These are phyloP conservation scores for Backusella mclennaniae DNA, from an alignment of 192 early-diverging fungal genomes.

Conservation along the genomic window DNA sequence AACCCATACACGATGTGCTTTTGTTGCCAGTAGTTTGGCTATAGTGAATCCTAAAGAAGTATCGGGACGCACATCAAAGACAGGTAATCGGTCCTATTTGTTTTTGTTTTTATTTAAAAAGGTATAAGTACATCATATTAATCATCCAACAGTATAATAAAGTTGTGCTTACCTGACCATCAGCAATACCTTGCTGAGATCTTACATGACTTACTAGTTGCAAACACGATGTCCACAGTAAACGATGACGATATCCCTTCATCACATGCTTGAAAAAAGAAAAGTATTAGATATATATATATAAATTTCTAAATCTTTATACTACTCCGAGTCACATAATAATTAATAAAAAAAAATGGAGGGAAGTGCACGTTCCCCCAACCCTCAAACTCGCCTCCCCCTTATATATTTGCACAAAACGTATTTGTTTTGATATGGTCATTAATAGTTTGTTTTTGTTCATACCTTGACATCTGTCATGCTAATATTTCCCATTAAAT, in stretches of 20 bases:
- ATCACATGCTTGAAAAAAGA: slow-evolving; percentile 25
- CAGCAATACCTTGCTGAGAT: slow-evolving; percentile 60
- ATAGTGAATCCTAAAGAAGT: slow-evolving; percentile 68
- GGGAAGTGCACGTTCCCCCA: neutral
- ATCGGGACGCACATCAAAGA: slow-evolving; percentile 70
- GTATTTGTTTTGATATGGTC: neutral
- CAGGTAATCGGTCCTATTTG: slow-evolving; percentile 57
- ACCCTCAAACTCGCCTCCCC: neutral
- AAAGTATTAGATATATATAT: slow-evolving; percentile 2
- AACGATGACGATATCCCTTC: slow-evolving; percentile 36
- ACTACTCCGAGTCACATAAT: slow-evolving; percentile 1
- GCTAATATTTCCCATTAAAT: slow-evolving; percentile 62
- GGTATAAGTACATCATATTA: neutral
- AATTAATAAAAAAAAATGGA: neutral
- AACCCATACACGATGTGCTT: slow-evolving; percentile 82
- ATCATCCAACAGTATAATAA: neutral
- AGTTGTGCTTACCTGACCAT: slow-evolving; percentile 50
- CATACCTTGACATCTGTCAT: slow-evolving; percentile 69
- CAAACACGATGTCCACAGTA: slow-evolving; percentile 57
- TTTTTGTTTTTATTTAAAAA: neutral
- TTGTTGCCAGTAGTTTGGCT: slow-evolving; percentile 74
- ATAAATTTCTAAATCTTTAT: slow-evolving; percentile 1
- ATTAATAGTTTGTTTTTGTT: neutral
- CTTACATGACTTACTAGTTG: slow-evolving; percentile 61
- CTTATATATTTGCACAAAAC: neutral